phyloP scores from a whole-genome alignment of 306 rosid genomes.

The Pyrus communis region DNA sequence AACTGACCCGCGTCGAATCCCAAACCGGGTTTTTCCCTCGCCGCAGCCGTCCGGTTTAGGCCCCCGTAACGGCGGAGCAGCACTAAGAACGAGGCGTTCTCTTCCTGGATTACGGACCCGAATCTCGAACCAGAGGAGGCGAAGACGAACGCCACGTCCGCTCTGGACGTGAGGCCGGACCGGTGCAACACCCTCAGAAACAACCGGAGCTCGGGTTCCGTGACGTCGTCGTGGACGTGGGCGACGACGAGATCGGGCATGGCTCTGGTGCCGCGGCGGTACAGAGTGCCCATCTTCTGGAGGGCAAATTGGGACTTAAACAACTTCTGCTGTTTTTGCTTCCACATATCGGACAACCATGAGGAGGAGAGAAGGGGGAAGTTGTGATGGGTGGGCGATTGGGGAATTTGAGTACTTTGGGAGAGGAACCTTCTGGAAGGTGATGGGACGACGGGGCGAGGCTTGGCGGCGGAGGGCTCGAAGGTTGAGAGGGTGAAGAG shows the following conservation, averaged over 20 bases:
- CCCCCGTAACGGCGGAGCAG: constrained; percentile 26
- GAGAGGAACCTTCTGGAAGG: constrained; percentile 28
- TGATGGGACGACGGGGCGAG: constrained; percentile 1
- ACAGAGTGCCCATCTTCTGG: constrained; percentile 71
- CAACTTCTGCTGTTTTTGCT: constrained; percentile 1
- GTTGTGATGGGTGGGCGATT: not conserved
- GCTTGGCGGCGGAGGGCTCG: constrained; percentile 49
- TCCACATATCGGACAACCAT: constrained; percentile 27
- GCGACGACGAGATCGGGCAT: constrained; percentile 67
- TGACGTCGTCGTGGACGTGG: constrained; percentile 52
- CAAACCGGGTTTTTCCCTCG: constrained; percentile 6
- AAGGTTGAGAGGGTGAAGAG: constrained; percentile 83
- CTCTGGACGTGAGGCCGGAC: constrained; percentile 52
- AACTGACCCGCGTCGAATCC: constrained; percentile 43
- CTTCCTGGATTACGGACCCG: constrained; percentile 35
- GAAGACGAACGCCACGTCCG: constrained; percentile 66
- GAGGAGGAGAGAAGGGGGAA: not conserved
- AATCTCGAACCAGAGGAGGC: constrained; percentile 25
- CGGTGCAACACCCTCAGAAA: constrained; percentile 64
- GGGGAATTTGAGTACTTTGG: not conserved
- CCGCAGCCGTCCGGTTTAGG: constrained; percentile 12
- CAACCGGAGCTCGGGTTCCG: constrained; percentile 42
- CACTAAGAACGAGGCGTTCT: constrained; percentile 42
- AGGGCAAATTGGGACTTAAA: constrained; percentile 26
- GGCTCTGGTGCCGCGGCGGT: constrained; percentile 61